Base-by-base conservation (phyloP, 1,284 basidiomycete species). In the Cutaneotrichosporon cutaneum region DNA sequence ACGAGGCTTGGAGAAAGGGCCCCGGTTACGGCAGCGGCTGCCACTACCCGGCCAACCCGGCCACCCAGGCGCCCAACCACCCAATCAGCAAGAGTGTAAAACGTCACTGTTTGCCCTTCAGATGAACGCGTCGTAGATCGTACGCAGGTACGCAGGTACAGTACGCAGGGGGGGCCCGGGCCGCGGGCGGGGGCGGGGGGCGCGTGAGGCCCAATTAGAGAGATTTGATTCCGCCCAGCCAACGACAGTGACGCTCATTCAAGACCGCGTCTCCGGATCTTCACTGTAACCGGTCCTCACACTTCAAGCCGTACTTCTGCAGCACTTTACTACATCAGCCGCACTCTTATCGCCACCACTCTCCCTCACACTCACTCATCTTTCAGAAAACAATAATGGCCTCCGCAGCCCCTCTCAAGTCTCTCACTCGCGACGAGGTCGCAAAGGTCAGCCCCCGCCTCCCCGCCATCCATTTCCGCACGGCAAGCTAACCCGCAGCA, bases 401-500 rank as follows among this genome's bases (percentile, higher is more conserved):
- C 1, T 35, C 53, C 21, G 14, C 33, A 24, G 56, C 56, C 9
- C 32, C 65, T 14, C 68, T 81, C 66, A 80, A 80, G 70, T 64
- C 71, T 11, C 72, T 77, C 64, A 72, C 76, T 1, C 69, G 64
- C 48, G 78, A 79, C 16, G 81, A 82, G 68, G 81, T 82, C 45
- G 79, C 79, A 32, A 76, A 81, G 72, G 80, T 80, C n/a, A 39
- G 78, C 26, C 50, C 27, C 26, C 50, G 14, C 39, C 39, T 2
- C n/a, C n/a, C 42, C 21, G 13, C 42, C 42, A 10, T 22, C 22
- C 9, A 7, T 22, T 7, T 8, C 1, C 16, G 21, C 11, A 9
- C 3, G 16, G 32, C 35, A 39, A n/a, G 51, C 61, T 63, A 4
- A 54, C 21, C n/a, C 0, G 32, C 59, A 91, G 89, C 90, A 92